These are phyloP conservation scores for Leccinum aurantiacum DNA, from an alignment of 768 basidiomycete species.

Conservation along the genomic window DNA sequence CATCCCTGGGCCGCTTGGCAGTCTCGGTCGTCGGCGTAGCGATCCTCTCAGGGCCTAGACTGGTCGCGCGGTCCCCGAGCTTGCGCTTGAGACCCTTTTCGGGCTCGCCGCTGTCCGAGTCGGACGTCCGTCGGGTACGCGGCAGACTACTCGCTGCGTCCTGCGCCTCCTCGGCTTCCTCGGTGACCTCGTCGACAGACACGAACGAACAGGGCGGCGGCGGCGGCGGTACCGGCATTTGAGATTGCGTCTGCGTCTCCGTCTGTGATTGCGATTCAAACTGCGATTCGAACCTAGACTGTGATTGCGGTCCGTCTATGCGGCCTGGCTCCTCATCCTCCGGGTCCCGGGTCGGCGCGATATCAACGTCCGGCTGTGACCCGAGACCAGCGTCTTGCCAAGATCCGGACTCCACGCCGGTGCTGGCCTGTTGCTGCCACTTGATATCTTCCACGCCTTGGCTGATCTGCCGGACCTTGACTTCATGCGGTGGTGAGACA, in stretches of 20 bases:
- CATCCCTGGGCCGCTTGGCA: slow-evolving; percentile 61
- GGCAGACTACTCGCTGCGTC: slow-evolving; percentile 27
- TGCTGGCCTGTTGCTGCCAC: slow-evolving; percentile 51
- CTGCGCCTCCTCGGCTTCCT: slow-evolving; percentile 33
- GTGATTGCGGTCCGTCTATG: slow-evolving; percentile 2
- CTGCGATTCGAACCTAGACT: not conserved
- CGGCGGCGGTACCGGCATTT: not conserved
- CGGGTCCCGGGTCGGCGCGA: slow-evolving; percentile 3
- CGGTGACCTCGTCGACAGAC: slow-evolving; percentile 22
- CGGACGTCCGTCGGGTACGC: slow-evolving; percentile 33
- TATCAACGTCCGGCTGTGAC: slow-evolving; percentile 6
- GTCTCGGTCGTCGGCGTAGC: slow-evolving; percentile 35
- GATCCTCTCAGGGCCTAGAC: slow-evolving; percentile 49
- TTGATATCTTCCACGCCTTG: slow-evolving; percentile 76
- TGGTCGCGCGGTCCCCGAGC: slow-evolving; percentile 63
- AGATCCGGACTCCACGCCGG: not conserved
- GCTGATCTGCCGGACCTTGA: slow-evolving; percentile 78
- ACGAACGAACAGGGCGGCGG: slow-evolving; percentile 19
- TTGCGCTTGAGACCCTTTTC: slow-evolving; percentile 74
- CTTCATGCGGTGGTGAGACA: slow-evolving; percentile 73
- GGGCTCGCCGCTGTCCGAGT: slow-evolving; percentile 46
- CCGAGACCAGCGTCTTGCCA: slow-evolving; percentile 13
- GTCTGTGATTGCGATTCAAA: not conserved
- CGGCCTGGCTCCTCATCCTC: not conserved
- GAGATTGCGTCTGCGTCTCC: not conserved